These are phyloP conservation scores for Adansonia grandidieri DNA, from an alignment of 441 rosid genomes.

Conservation along the genomic window DNA sequence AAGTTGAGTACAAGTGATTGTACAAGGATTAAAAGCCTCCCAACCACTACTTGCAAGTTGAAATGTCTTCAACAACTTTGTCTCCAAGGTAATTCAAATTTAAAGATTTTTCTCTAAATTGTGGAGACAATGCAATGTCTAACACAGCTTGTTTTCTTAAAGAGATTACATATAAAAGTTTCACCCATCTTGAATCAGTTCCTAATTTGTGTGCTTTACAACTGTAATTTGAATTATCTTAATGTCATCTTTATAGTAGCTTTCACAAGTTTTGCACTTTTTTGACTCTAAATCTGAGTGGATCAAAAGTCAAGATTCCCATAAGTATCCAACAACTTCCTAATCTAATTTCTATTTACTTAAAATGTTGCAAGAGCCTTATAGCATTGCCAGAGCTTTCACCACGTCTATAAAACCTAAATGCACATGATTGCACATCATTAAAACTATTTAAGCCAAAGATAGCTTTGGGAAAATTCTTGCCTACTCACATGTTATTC, in stretches of 20 bases:
- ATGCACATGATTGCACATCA: no score
- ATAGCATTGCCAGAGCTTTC: no score
- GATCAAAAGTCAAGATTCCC: not conserved
- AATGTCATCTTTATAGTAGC: not conserved
- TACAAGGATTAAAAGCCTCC: not conserved
- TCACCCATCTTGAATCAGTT: not conserved
- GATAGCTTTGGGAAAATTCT: no score
- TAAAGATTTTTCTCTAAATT: not conserved
- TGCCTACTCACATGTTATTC: no score
- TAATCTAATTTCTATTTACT: not conserved
- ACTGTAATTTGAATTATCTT: not conserved
- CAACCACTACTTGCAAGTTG: not conserved
- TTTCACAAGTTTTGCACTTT: not conserved
- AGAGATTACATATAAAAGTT: not conserved
- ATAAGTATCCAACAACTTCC: not conserved
- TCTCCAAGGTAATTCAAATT: not conserved
- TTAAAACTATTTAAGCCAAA: no score
- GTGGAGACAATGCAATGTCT: not conserved
- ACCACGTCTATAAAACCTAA: no score
- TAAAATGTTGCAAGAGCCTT: not conserved
- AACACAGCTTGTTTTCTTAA: not conserved
- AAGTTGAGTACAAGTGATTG: not conserved
- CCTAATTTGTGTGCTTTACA: not conserved
- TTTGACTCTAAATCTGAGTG: not conserved
- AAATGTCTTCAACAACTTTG: not conserved